A percentile compares a stretch with the other conserved stretches of the same genome.
phyloP scores from a whole-genome alignment of 2,329 filamentous ascomycete genomes.

The Hymenoscyphus linearis region DNA sequence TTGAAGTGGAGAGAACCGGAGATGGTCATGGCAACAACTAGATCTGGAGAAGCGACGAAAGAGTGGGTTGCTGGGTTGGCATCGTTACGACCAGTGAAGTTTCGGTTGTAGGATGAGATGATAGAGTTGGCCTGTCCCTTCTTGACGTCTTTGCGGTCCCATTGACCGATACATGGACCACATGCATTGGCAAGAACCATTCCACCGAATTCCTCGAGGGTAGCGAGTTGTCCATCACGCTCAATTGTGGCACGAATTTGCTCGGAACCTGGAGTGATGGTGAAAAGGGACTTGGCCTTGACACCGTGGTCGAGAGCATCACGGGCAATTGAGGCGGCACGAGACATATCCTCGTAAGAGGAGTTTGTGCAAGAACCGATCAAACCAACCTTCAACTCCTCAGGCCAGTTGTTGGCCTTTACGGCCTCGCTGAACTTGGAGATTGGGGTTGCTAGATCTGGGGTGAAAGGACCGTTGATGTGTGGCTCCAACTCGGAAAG shows the following conservation, averaged over 20 bases:
- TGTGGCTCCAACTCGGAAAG: slow-evolving; percentile 91
- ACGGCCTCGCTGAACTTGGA: slow-evolving; percentile 95
- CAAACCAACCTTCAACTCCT: slow-evolving; percentile 92
- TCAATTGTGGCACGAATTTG: slow-evolving; percentile 91
- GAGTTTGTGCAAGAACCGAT: slow-evolving; percentile 98
- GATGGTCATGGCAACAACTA: slow-evolving; percentile 81
- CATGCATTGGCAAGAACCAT: slow-evolving; percentile 94
- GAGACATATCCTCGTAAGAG: slow-evolving; percentile 83
- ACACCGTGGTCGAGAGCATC: slow-evolving; percentile 89
- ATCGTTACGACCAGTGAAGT: slow-evolving; percentile 98
- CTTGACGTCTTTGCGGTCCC: slow-evolving; percentile 89
- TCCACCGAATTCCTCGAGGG: slow-evolving; percentile 93
- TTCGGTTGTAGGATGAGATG: slow-evolving; percentile 98
- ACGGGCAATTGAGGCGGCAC: slow-evolving; percentile 83
- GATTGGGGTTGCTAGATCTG: slow-evolving; percentile 94
- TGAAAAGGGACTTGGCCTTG: slow-evolving; percentile 91
- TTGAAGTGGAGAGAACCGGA: slow-evolving; percentile 89
- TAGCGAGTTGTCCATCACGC: slow-evolving; percentile 85
- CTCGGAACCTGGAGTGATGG: slow-evolving; percentile 93
- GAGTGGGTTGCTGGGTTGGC: slow-evolving; percentile 92
- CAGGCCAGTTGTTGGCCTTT: slow-evolving; percentile 91
- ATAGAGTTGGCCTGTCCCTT: slow-evolving; percentile 97
- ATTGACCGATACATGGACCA: slow-evolving; percentile 85
- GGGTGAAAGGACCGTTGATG: slow-evolving; percentile 98
- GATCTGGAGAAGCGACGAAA: slow-evolving; percentile 85